Conservation (phyloP, 345 rosid species). For the Durio zibethinus region DNA sequence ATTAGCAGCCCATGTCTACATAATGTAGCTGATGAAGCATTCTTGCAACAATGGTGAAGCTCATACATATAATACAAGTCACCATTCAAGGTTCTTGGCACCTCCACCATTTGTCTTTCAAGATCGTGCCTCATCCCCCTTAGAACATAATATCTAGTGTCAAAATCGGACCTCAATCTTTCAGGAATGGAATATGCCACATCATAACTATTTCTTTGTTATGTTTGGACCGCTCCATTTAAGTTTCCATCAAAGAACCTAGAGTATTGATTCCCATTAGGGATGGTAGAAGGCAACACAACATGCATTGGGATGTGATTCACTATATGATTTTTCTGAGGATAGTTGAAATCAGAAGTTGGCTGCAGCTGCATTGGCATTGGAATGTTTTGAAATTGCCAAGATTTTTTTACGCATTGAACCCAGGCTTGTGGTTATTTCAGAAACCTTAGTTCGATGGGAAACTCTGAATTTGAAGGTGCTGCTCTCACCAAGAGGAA, state of each 20-base stretch:
- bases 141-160: neutral
- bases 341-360: neutral
- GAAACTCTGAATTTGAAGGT: constrained; percentile 46
- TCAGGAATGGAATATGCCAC: neutral
- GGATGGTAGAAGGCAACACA: neutral
- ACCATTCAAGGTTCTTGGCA: constrained; percentile 8
- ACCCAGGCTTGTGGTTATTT: neutral
- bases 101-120: constrained; percentile 1
- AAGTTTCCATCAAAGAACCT: neutral
- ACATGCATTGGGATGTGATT: neutral
- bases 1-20: no score
- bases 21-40: no score
- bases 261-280: neutral
- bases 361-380: neutral
- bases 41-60: neutral
- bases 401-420: neutral
- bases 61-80: neutral
- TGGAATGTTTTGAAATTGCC: neutral
- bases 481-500: constrained; percentile 44
- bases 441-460: neutral
- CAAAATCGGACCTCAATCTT: neutral
- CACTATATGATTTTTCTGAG: neutral
- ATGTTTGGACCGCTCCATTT: neutral
- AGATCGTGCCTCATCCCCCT: neutral
- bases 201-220: neutral